A percentile compares a stretch with the other conserved stretches of the same genome.
These are phyloP conservation scores for Aspergillus taichungensis DNA, from an alignment of 495 filamentous ascomycete genomes.

Conservation along the genomic window DNA sequence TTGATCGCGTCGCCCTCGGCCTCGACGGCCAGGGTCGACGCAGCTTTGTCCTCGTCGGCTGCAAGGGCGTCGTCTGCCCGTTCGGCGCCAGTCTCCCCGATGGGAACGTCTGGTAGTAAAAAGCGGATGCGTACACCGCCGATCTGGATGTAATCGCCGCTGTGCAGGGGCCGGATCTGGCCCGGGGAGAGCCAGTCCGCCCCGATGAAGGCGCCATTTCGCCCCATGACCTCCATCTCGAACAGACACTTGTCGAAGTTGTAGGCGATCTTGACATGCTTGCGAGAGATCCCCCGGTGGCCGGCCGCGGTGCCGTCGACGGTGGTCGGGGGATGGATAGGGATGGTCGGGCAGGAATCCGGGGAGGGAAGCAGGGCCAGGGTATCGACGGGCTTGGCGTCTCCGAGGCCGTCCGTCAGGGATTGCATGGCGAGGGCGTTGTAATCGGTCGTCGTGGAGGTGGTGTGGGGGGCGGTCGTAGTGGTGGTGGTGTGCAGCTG, in stretches of 20 bases:
- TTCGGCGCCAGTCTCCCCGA: slow-evolving; percentile 60
- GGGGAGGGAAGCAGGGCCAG: slow-evolving; percentile 38
- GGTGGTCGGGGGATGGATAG: slow-evolving; percentile 68
- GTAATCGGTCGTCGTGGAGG: slow-evolving; percentile 32
- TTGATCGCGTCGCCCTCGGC: slow-evolving; percentile 30
- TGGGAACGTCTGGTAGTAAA: slow-evolving; percentile 60
- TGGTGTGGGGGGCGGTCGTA: slow-evolving; percentile 4
- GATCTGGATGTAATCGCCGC: slow-evolving; percentile 68
- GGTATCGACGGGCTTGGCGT: slow-evolving; percentile 32
- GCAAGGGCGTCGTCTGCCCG: slow-evolving; percentile 54
- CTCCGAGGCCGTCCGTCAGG: slow-evolving; percentile 28
- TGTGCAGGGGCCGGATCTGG: slow-evolving; percentile 55
- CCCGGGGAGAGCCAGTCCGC: slow-evolving; percentile 57
- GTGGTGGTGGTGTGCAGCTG: slow-evolving; percentile 29
- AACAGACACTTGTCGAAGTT: slow-evolving; percentile 66
- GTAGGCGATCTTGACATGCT: slow-evolving; percentile 77
- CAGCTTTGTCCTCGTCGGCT: slow-evolving; percentile 33
- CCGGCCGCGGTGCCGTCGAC: slow-evolving; percentile 52
- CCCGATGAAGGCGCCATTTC: slow-evolving; percentile 80
- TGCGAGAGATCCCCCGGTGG: slow-evolving; percentile 65
- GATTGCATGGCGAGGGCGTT: slow-evolving; percentile 42
- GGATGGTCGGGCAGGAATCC: slow-evolving; percentile 63
- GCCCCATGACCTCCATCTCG: slow-evolving; percentile 70
- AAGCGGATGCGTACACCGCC: slow-evolving; percentile 69
- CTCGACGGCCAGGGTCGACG: slow-evolving; percentile 24